These are phyloP conservation scores for Huntiella savannae DNA, from an alignment of 2,329 filamentous ascomycete species.

Conservation along the genomic window DNA sequence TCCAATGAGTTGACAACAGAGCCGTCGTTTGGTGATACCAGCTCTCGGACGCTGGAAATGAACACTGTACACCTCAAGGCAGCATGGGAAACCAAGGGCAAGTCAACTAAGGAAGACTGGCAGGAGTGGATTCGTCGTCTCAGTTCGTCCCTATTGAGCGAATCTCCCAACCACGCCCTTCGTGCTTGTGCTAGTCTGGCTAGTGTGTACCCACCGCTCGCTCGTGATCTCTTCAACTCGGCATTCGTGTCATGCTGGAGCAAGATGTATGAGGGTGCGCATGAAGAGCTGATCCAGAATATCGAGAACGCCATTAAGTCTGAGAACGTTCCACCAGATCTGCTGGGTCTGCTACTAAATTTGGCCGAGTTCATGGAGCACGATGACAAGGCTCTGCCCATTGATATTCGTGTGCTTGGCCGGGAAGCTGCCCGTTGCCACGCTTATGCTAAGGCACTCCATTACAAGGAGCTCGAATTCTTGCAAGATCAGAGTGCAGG, in stretches of 20 bases:
- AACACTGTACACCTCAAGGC: conserved; percentile 94
- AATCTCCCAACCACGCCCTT: conserved; percentile 88
- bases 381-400: conserved; percentile 92
- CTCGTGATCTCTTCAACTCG: conserved; percentile 90
- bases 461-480: conserved; percentile 98
- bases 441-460: conserved; percentile 90
- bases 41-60: conserved; percentile 85
- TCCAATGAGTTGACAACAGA: conserved; percentile 56
- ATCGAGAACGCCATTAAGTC: conserved; percentile 93
- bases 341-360: conserved; percentile 84
- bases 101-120: conserved; percentile 97
- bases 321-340: conserved; percentile 85
- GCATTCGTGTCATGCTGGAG: conserved; percentile 99
- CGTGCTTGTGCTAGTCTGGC: conserved; percentile 83
- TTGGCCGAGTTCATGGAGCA: conserved; percentile 99
- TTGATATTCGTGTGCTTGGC: conserved; percentile 86
- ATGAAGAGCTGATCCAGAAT: conserved; percentile 86
- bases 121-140: conserved; percentile 96
- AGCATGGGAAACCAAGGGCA: conserved; percentile 92
- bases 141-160: conserved; percentile 82
- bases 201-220: conserved; percentile 76
- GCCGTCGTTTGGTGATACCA: conserved; percentile 60
- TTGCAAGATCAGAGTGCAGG: conserved; percentile 91
- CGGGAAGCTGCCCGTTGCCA: conserved; percentile 93
- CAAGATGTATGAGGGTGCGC: conserved; percentile 88